These are phyloP conservation scores for Hanseniaspora jakobsenii DNA, from an alignment of 805 yeast genomes.

Conservation along the genomic window DNA sequence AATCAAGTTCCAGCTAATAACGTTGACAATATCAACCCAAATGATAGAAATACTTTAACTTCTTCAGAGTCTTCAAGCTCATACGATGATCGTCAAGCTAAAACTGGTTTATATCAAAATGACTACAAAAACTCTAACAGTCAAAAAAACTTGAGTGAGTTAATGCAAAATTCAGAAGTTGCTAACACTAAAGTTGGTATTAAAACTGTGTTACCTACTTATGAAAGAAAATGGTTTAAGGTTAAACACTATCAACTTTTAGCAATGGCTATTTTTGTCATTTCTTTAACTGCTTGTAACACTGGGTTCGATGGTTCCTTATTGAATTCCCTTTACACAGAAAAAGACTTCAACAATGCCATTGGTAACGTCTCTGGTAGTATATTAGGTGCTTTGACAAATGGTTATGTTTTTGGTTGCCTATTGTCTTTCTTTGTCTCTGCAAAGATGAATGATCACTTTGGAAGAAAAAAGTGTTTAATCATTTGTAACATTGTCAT, in stretches of 20 bases:
- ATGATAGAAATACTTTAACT: too few species aligned
- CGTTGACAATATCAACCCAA: too few species aligned
- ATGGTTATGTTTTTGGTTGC: constrained; percentile 35
- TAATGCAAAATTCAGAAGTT: too few species aligned
- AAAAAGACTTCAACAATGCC: constrained; percentile 31
- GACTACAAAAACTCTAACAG: too few species aligned
- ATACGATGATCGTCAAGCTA: too few species aligned
- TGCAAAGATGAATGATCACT: constrained; percentile 27
- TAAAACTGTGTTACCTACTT: constrained; percentile 18
- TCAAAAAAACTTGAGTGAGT: too few species aligned
- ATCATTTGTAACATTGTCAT: constrained; percentile 21
- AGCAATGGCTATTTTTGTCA: constrained; percentile 31
- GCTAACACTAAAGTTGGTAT: constrained; percentile 8
- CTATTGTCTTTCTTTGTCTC: constrained; percentile 27
- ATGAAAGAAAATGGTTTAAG: constrained; percentile 27
- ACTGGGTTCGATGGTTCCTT: constrained; percentile 40
- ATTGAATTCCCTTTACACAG: constrained; percentile 40
- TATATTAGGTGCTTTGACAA: constrained; percentile 32
- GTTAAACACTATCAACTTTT: constrained; percentile 32
- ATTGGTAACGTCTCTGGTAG: constrained; percentile 34
- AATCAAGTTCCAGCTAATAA: too few species aligned
- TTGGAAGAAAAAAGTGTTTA: constrained; percentile 32
- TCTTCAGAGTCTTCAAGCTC: too few species aligned
- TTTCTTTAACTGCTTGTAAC: constrained; percentile 38
- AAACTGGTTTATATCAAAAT: too few species aligned